A percentile compares a stretch with the other conserved stretches of the same genome.
Conservation (phyloP, 2,329 filamentous ascomycete species). For the Pseudocercospora macadamiae region DNA sequence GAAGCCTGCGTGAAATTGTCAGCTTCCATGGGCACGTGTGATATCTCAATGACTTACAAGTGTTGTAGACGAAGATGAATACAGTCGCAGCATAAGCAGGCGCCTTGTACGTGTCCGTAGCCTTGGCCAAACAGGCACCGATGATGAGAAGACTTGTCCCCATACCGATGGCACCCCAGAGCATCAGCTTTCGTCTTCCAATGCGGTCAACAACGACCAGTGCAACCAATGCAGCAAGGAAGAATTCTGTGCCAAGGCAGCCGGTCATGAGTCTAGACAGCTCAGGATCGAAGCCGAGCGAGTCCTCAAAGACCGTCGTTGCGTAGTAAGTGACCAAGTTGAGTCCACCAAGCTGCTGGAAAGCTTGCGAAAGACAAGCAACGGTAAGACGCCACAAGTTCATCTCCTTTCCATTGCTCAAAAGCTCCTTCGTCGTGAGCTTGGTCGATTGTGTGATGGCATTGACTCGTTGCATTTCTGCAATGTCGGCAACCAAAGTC, state of each 20-base stretch:
- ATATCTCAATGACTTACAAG: constrained; percentile 10
- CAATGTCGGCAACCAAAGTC: constrained; percentile 60
- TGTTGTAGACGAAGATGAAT: constrained; percentile 36
- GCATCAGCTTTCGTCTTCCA: constrained; percentile 49
- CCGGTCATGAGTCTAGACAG: constrained; percentile 29
- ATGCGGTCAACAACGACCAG: constrained; percentile 69
- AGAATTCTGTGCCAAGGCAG: constrained; percentile 31
- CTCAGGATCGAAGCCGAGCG: constrained; percentile 45
- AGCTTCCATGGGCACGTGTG: background rate
- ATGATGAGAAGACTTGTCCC: constrained; percentile 30
- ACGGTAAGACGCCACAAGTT: constrained; percentile 49
- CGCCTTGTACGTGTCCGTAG: constrained; percentile 18
- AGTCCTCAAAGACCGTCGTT: constrained; percentile 56
- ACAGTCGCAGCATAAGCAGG: constrained; percentile 35
- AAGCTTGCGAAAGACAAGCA: constrained; percentile 49
- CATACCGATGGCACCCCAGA: constrained; percentile 33
- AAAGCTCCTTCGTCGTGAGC: constrained; percentile 28
- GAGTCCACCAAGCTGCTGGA: constrained; percentile 43
- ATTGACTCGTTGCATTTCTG: constrained; percentile 21
- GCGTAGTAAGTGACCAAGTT: constrained; percentile 41
- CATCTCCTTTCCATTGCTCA: constrained; percentile 44
- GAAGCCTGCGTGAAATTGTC: constrained; percentile 19
- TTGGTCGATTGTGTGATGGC: constrained; percentile 18
- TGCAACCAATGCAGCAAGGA: constrained; percentile 39
- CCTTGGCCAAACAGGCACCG: constrained; percentile 20